A percentile compares a stretch with the other conserved stretches of the same genome.
Evolutionary conservation across 148 eudicot species (phyloP).

Genomic region (Persicaria maculosa): DNA sequence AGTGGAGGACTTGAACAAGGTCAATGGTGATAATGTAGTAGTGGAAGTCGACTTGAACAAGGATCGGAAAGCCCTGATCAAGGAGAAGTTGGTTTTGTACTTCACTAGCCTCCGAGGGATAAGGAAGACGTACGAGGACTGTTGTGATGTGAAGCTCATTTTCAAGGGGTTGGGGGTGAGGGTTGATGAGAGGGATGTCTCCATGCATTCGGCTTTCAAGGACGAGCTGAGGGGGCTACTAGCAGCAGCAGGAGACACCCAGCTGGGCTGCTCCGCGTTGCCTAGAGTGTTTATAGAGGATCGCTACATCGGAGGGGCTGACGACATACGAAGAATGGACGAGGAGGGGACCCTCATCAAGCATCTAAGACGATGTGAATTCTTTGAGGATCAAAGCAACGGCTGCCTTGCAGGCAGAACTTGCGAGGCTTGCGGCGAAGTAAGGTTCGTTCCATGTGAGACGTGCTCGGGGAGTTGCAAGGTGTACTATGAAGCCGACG

Average conservation of each 20-base stretch:
- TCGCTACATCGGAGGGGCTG: slow-evolving; percentile 72
- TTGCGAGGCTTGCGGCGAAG: slow-evolving; percentile 64
- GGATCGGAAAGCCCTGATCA: not conserved
- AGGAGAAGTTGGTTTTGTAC: slow-evolving; percentile 36
- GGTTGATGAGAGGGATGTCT: slow-evolving; percentile 66
- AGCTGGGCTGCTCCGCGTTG: slow-evolving; percentile 41
- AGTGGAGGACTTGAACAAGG: not conserved
- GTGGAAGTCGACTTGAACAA: too few species aligned
- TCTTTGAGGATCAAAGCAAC: not conserved
- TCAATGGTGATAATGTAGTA: not conserved
- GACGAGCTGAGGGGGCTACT: slow-evolving; percentile 63
- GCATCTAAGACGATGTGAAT: slow-evolving; percentile 42
- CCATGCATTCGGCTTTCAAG: slow-evolving; percentile 82
- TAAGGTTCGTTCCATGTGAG: slow-evolving; percentile 75
- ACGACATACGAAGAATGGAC: slow-evolving; percentile 54
- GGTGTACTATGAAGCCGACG: slow-evolving; percentile 32
- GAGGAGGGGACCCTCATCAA: slow-evolving; percentile 68
- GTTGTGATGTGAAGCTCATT: slow-evolving; percentile 46
- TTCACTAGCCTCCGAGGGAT: slow-evolving; percentile 84
- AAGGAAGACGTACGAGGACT: slow-evolving; percentile 92
- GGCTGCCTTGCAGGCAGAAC: slow-evolving; percentile 16
- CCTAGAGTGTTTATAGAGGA: slow-evolving; percentile 77
- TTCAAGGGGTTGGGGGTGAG: slow-evolving; percentile 46
- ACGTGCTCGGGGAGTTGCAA: slow-evolving; percentile 75
- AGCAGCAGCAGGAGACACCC: slow-evolving; percentile 15